Conservation (phyloP, 176 grass and related monocot species). For the Juncus effusus region DNA sequence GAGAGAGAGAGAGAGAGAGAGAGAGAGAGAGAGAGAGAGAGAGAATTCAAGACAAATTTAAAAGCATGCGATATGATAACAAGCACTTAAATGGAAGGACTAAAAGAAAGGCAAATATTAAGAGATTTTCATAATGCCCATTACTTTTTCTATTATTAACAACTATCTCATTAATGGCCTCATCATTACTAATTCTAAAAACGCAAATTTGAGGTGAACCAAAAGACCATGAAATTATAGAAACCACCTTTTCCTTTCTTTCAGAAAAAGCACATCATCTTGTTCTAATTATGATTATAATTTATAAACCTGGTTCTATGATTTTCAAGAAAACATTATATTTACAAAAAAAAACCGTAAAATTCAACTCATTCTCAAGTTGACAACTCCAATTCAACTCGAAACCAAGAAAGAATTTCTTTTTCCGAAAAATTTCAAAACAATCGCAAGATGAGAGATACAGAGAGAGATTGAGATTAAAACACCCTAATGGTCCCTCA, state of each 20-base stretch:
- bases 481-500: too few species aligned
- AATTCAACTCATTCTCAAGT: neutral
- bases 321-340: too few species aligned
- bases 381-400: neutral
- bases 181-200: too few species aligned
- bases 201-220: too few species aligned
- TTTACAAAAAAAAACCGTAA: neutral
- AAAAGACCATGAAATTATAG: too few species aligned
- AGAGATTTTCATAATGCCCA: too few species aligned
- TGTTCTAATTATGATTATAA: neutral
- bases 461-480: too few species aligned
- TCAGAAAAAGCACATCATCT: neutral
- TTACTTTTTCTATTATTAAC: slow-evolving; percentile 8
- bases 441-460: neutral
- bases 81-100: neutral
- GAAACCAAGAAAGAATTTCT: neutral
- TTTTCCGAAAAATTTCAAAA: neutral
- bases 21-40: slow-evolving; percentile 11
- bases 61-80: slow-evolving; percentile 7
- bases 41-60: neutral
- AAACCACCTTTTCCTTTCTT: neutral
- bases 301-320: neutral
- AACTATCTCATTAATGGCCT: neutral
- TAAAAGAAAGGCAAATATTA: too few species aligned
- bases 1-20: neutral